Conservation (phyloP, 2,329 filamentous ascomycete genomes). For the Chaetomiaceae sp. region DNA sequence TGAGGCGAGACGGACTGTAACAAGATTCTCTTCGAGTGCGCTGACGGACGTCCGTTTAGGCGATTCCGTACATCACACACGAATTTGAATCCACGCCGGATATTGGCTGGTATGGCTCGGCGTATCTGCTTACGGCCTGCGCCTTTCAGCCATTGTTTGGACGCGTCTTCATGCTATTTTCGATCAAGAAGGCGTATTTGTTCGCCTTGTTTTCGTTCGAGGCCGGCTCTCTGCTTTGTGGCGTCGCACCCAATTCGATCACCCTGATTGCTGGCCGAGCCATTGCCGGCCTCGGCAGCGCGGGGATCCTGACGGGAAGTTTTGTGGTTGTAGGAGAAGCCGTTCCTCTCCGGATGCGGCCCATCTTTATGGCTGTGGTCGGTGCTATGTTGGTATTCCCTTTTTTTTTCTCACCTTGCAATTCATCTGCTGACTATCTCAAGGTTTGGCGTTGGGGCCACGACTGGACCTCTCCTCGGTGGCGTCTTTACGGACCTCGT, state of each 20-base stretch:
- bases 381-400: constrained; percentile 31
- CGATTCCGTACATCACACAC: constrained; percentile 31
- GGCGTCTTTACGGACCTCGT: constrained; percentile 36
- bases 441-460: constrained; percentile 35
- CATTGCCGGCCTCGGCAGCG: constrained; percentile 36
- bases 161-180: constrained; percentile 34
- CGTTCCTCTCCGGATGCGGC: constrained; percentile 30
- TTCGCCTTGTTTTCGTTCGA: constrained; percentile 30
- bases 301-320: constrained; percentile 34
- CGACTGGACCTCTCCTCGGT: constrained; percentile 34
- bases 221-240: constrained; percentile 37
- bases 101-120: constrained; percentile 29
- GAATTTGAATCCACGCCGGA: constrained; percentile 33
- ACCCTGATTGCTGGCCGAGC: constrained; percentile 36
- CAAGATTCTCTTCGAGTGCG: neutral
- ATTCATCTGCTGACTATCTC: neutral
- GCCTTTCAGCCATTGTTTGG: constrained; percentile 35
- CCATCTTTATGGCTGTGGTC: constrained; percentile 33
- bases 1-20: neutral
- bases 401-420: neutral
- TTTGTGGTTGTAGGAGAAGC: constrained; percentile 34
- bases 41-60: constrained; percentile 11
- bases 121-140: constrained; percentile 34
- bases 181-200: constrained; percentile 28
- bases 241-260: constrained; percentile 31